Conservation (phyloP, 2,329 filamentous ascomycete genomes). For the Stagonosporopsis cucurbitacearum region DNA sequence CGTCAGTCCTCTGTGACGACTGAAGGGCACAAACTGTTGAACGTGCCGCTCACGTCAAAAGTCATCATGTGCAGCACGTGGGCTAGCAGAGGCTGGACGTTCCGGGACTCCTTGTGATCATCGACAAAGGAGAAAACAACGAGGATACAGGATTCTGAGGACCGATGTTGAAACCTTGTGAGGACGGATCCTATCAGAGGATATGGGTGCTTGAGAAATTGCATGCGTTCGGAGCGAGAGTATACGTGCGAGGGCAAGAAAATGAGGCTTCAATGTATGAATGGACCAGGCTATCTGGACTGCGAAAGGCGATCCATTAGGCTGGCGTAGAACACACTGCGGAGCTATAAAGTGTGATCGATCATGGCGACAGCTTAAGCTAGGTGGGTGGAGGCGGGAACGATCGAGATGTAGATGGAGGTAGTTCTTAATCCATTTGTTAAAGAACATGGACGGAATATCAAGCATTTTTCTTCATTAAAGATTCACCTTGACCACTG, state of each 20-base stretch:
- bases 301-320: neutral
- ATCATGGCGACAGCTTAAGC: too few species aligned
- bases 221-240: too few species aligned
- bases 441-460: too few species aligned
- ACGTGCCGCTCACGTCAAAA: too few species aligned
- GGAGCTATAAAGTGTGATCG: too few species aligned
- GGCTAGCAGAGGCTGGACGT: neutral
- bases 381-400: too few species aligned
- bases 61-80: neutral
- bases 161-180: neutral
- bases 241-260: neutral
- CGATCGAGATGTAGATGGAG: too few species aligned
- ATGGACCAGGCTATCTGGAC: neutral
- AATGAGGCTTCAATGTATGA: neutral
- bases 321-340: neutral
- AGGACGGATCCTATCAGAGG: neutral
- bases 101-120: neutral
- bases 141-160: neutral
- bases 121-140: too few species aligned
- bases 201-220: neutral
- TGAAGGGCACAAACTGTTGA: neutral
- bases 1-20: neutral
- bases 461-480: too few species aligned
- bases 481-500: too few species aligned
- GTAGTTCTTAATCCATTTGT: too few species aligned